A percentile compares a stretch with the other conserved stretches of the same genome.
Conservation (phyloP, 108 stramenopile genomes). For the Skeletonema potamos region DNA sequence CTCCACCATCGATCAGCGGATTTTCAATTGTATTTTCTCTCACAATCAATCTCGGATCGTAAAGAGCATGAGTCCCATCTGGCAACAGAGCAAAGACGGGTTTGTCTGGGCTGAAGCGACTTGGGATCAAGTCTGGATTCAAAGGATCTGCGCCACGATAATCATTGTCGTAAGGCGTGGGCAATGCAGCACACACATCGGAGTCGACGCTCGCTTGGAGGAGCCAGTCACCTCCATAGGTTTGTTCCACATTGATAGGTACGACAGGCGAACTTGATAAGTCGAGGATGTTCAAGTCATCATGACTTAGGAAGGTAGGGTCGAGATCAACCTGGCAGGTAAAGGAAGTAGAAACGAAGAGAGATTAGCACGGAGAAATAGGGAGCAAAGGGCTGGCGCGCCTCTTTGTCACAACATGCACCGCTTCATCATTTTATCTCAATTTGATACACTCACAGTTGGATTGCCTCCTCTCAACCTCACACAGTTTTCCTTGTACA, state of each 20-base stretch:
- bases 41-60: constrained; percentile 39
- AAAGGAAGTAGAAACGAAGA: not conserved
- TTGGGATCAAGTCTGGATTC: constrained; percentile 35
- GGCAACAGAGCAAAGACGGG: constrained; percentile 36
- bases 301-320: constrained; percentile 27
- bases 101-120: constrained; percentile 33
- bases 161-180: constrained; percentile 45
- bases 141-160: constrained; percentile 35
- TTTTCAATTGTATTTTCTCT: constrained; percentile 44
- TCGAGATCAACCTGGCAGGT: constrained; percentile 23
- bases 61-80: constrained; percentile 35
- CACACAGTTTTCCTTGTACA: constrained; percentile 13
- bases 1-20: constrained; percentile 44
- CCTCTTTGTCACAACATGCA: no score
- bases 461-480: constrained; percentile 38
- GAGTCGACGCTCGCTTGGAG: constrained; percentile 24
- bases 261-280: constrained; percentile 10
- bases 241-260: constrained; percentile 32
- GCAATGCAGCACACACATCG: constrained; percentile 31
- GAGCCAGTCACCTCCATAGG: constrained; percentile 35
- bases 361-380: no score
- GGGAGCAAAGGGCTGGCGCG: no score
- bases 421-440: no score
- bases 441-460: constrained; percentile 8
- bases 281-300: constrained; percentile 34